Evolutionary conservation across 2,329 filamentous ascomycete genomes (phyloP).

Genomic region (Fusarium secorum): DNA sequence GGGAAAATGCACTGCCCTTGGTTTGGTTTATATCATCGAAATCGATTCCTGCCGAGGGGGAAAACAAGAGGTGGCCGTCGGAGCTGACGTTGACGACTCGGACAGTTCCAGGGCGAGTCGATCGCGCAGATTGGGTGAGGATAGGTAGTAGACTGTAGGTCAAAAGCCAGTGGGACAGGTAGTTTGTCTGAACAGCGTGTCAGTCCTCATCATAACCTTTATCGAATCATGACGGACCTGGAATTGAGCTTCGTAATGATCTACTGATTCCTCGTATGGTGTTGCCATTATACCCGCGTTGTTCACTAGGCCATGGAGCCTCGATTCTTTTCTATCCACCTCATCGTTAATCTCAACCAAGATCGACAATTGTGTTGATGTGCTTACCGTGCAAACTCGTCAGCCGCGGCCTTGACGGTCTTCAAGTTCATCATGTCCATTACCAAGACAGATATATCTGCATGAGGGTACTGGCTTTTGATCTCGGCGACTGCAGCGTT

Average conservation of each 20-base stretch:
- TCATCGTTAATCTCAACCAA: neutral
- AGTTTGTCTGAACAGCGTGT: neutral
- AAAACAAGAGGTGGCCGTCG: neutral
- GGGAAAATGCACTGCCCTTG: neutral
- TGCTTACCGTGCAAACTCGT: neutral
- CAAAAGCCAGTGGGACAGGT: constrained; percentile 20
- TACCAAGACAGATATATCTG: neutral
- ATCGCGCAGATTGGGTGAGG: constrained; percentile 3
- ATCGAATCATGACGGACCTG: neutral
- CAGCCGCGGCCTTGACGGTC: neutral
- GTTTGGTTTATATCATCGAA: neutral
- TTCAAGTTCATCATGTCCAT: constrained; percentile 1
- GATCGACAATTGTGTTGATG: fast-evolving
- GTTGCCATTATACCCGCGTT: constrained; percentile 25
- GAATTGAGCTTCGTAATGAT: constrained; percentile 17
- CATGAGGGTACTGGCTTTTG: neutral
- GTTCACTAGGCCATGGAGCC: neutral
- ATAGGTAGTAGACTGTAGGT: constrained; percentile 7
- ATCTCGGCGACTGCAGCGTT: neutral
- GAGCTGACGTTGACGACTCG: constrained; percentile 26
- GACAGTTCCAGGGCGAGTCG: neutral
- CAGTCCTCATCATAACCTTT: neutral
- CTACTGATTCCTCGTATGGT: constrained; percentile 3
- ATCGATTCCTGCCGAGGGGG: constrained; percentile 16
- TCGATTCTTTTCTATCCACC: neutral